Evolutionary conservation across 345 rosid genomes (phyloP), one percentile per base, ranked within the genome.

Genomic region (Boechera retrofracta): DNA sequence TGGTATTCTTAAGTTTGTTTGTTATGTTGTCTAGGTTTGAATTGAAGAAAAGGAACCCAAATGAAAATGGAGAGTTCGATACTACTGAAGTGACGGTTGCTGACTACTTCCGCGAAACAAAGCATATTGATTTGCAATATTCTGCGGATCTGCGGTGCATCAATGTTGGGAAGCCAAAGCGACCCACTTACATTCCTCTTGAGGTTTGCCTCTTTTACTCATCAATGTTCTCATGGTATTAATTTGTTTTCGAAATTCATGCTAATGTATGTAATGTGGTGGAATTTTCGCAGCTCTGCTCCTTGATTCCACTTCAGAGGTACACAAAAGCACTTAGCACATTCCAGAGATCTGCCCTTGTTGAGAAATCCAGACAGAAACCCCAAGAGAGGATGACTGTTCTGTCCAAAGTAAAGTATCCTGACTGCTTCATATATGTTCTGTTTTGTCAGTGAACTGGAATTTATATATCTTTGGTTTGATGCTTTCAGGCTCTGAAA

Each of bases 311-410:
- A 6, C 85, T 94, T 64, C 98, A 94, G 82, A 95, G 98, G n/a
- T 94, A 94, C 84, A 90, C 97, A 3, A 94, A 92, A 74, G 84
- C 97, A 1, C 87, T 94, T 3, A 72, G 82, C 38, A 84, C 82
- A 0, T 77, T 87, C 38, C 98, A 94, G 64, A 90, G 98, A 74
- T 79, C 97, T 79, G 86, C 95, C 2, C 85, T 94, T 32, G 97
- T 91, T 26, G 98, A 94, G 69, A 92, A 89, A 64, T 94, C 98
- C 12, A 87, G 98, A 64, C 98, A 94, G 83, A 94, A 94, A 83
- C 98, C 98, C 8, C 97, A 86, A 62, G 98, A 94, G 64, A 87
- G 97, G 78, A 94, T 94, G 97, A 51, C 7, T 35, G 88, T 76
- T 56, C 82, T 92, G 66, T 82, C 97, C 5, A 84, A 86, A 67